These are phyloP conservation scores for Annulohypoxylon bovei DNA, from an alignment of 495 filamentous ascomycete genomes.

Conservation along the genomic window DNA sequence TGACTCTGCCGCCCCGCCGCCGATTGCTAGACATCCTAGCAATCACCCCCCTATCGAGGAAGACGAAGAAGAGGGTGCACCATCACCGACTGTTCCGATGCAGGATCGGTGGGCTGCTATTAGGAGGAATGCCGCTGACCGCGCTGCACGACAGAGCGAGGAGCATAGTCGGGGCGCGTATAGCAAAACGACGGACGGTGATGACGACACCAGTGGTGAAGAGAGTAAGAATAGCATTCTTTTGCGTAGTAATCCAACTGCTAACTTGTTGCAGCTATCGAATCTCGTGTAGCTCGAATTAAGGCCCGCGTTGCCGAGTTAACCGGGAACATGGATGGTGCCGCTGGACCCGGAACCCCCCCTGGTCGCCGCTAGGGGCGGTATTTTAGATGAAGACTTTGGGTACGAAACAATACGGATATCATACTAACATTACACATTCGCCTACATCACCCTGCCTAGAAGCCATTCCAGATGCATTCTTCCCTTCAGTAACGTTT, in stretches of 20 bases:
- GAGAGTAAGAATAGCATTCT: constrained; percentile 75
- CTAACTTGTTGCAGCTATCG: constrained; percentile 75
- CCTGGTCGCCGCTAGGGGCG: constrained; percentile 47
- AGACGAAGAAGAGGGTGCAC: constrained; percentile 39
- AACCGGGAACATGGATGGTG: constrained; percentile 79
- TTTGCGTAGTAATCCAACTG: neutral
- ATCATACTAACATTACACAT: constrained; percentile 23
- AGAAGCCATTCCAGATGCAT: constrained; percentile 14
- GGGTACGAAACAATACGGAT: constrained; percentile 24
- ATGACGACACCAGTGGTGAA: constrained; percentile 93
- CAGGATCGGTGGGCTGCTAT: constrained; percentile 94
- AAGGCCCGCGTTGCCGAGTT: constrained; percentile 96
- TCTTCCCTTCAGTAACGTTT: constrained; percentile 12
- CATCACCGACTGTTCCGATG: constrained; percentile 49
- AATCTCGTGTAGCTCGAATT: constrained; percentile 95
- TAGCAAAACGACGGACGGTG: constrained; percentile 64
- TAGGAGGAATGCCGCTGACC: constrained; percentile 88
- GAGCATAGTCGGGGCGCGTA: constrained; percentile 66
- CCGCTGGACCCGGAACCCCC: constrained; percentile 38
- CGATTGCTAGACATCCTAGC: constrained; percentile 50
- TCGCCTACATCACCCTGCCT: constrained; percentile 13
- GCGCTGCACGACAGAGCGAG: constrained; percentile 70
- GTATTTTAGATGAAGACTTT: constrained; percentile 39
- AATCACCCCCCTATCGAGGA: constrained; percentile 28
- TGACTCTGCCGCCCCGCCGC: constrained; percentile 56